Percentiles rank a stretch among this genome's conserved stretches.
phyloP scores from a whole-genome alignment of 2,329 filamentous ascomycete species.

The Ophiostoma pallidulum region DNA sequence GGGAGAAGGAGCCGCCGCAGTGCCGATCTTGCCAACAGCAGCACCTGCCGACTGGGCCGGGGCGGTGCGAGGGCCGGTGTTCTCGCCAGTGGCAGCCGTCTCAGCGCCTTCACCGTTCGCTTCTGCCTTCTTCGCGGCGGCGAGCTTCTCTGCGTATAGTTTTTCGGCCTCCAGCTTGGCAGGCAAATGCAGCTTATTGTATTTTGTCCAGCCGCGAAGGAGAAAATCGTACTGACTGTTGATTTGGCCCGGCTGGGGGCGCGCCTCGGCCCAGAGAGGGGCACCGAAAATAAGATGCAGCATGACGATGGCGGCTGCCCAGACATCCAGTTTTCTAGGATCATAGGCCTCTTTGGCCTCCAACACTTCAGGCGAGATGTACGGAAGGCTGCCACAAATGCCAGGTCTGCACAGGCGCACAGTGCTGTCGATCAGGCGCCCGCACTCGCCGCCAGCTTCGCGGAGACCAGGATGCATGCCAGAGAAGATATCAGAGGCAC shows the following conservation, averaged over 20 bases:
- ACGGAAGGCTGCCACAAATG: slow-evolving; percentile 76
- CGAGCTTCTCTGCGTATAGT: slow-evolving; percentile 57
- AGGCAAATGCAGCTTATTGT: slow-evolving; percentile 44
- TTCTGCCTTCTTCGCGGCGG: slow-evolving; percentile 38
- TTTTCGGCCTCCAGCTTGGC: slow-evolving; percentile 17
- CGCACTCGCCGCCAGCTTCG: slow-evolving; percentile 63
- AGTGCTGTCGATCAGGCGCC: slow-evolving; percentile 59
- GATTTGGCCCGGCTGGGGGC: slow-evolving; percentile 28
- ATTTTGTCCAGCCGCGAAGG: slow-evolving; percentile 58
- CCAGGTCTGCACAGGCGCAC: slow-evolving; percentile 65
- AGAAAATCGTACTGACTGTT: slow-evolving; percentile 56
- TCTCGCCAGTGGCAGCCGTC: neutral
- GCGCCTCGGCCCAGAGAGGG: slow-evolving; percentile 65
- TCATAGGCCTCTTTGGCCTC: slow-evolving; percentile 57
- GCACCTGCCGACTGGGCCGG: neutral
- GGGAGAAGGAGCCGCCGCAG: neutral
- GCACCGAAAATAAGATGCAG: slow-evolving; percentile 64
- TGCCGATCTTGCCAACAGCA: neutral
- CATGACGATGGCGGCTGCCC: slow-evolving; percentile 78
- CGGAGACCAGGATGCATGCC: slow-evolving; percentile 72
- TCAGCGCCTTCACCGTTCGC: slow-evolving; percentile 6
- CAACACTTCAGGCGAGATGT: slow-evolving; percentile 79
- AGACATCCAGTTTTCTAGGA: slow-evolving; percentile 72
- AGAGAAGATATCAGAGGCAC: slow-evolving; percentile 76
- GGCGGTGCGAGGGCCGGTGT: too few species aligned